phyloP scores from a whole-genome alignment of 2,329 filamentous ascomycete genomes.

The Aquanectria penicillioides region DNA sequence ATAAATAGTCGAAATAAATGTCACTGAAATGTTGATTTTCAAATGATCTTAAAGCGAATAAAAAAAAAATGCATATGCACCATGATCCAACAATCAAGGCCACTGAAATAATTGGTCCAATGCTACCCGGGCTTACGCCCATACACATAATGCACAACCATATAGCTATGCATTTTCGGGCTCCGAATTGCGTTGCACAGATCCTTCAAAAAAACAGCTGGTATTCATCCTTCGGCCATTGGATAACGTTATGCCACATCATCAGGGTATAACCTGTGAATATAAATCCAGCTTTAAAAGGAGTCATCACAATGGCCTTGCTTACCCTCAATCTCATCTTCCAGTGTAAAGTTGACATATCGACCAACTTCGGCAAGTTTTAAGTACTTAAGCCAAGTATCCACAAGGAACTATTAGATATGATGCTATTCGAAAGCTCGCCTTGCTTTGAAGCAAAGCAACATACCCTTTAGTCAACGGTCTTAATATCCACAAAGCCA shows the following conservation, averaged over 20 bases:
- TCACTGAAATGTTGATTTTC: no score
- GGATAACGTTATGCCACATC: conserved; percentile 32
- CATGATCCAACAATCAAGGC: no score
- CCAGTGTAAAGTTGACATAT: neutral
- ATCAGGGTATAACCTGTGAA: conserved; percentile 31
- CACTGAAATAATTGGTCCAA: no score
- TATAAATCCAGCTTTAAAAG: accelerated
- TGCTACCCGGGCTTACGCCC: conserved; percentile 24
- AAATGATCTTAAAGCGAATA: no score
- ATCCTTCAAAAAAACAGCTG: conserved; percentile 29
- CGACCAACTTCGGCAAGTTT: conserved; percentile 18
- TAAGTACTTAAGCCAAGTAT: conserved; percentile 12
- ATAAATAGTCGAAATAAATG: no score
- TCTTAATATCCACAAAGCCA: conserved; percentile 33
- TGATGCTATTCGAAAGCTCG: neutral
- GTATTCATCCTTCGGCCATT: conserved; percentile 35
- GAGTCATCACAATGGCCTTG: neutral
- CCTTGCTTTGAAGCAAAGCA: neutral
- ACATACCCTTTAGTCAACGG: conserved; percentile 32
- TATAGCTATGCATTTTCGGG: conserved; percentile 29
- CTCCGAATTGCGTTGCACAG: conserved; percentile 29
- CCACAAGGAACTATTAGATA: neutral
- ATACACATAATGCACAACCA: conserved; percentile 34
- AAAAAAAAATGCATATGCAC: no score
- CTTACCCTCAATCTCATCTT: neutral